Conservation (phyloP, 176 grass and related monocot species). For the Bothriochloa decipiens region DNA sequence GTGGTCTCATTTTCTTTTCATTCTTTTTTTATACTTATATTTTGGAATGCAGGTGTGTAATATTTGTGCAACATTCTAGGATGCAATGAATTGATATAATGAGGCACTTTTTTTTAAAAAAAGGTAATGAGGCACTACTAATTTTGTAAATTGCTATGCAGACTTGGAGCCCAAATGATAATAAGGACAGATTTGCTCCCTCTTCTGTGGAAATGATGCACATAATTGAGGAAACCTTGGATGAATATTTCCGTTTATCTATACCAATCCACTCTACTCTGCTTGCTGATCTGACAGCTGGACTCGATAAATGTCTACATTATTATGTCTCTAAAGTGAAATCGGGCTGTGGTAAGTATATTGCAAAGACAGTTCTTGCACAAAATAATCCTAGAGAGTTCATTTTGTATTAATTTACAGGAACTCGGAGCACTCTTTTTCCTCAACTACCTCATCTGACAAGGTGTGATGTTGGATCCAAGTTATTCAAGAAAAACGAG, state of each 20-base stretch:
- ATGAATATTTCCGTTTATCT: conserved; percentile 71
- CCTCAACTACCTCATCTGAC: conserved; percentile 80
- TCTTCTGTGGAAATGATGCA: conserved; percentile 71
- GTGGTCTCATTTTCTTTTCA: conserved; percentile 48
- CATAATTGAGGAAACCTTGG: conserved; percentile 67
- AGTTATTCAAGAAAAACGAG: conserved; percentile 87
- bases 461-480: conserved; percentile 86
- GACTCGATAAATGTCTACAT: conserved; percentile 67
- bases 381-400: conserved; percentile 23
- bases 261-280: conserved; percentile 67
- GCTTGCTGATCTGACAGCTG: conserved; percentile 70
- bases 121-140: conserved; percentile 21
- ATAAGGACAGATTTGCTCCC: conserved; percentile 61
- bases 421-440: conserved; percentile 57
- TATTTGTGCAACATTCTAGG: conserved; percentile 50
- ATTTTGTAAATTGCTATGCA: conserved; percentile 44
- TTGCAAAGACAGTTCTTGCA: neutral
- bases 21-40: neutral
- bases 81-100: conserved; percentile 32
- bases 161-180: conserved; percentile 70
- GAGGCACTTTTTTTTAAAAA: too few relatives aligned
- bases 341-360: conserved; percentile 72
- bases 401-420: conserved; percentile 46
- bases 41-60: neutral
- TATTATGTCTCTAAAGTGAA: conserved; percentile 74